phyloP scores from a whole-genome alignment of 106 monocot species.

The Hemerocallis citrina region DNA sequence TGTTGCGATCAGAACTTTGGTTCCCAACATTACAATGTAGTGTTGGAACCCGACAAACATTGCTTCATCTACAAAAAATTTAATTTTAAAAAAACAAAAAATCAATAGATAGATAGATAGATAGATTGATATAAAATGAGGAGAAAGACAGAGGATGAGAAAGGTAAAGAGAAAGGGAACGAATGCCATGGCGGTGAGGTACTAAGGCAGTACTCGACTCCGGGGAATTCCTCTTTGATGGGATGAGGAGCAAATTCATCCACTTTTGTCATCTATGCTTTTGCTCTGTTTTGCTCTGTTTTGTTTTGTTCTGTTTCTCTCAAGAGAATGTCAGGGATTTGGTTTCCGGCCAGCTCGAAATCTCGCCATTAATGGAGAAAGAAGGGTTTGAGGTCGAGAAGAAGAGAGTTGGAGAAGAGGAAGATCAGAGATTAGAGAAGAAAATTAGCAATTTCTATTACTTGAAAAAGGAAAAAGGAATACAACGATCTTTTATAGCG shows the following conservation, averaged over 20 bases:
- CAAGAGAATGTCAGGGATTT: neutral
- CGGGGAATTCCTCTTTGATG: conserved; percentile 21
- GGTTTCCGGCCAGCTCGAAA: too few species aligned
- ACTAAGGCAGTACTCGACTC: conserved; percentile 12
- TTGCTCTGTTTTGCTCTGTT: neutral
- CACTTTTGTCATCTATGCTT: conserved; percentile 3
- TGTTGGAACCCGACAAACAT: conserved; percentile 83
- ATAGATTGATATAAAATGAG: conserved; percentile 4
- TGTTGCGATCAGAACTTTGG: conserved; percentile 57
- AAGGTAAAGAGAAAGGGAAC: conserved; percentile 5
- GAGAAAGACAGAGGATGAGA: neutral
- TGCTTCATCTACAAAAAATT: conserved; percentile 53
- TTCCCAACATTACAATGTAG: conserved; percentile 82
- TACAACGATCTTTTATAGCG: too few species aligned
- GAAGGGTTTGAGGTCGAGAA: too few species aligned
- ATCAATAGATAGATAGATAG: neutral
- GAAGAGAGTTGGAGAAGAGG: too few species aligned
- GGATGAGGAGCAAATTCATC: conserved; percentile 19
- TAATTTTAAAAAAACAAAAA: too few species aligned
- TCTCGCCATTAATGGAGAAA: too few species aligned
- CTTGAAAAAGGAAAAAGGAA: too few species aligned
- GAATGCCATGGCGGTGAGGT: conserved; percentile 20
- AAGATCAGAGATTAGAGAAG: too few species aligned
- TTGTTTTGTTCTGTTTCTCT: neutral
- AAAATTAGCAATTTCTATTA: too few species aligned